Evolutionary conservation across 2,329 filamentous ascomycete genomes (phyloP).

Genomic region (Uncinocarpus reesii): DNA sequence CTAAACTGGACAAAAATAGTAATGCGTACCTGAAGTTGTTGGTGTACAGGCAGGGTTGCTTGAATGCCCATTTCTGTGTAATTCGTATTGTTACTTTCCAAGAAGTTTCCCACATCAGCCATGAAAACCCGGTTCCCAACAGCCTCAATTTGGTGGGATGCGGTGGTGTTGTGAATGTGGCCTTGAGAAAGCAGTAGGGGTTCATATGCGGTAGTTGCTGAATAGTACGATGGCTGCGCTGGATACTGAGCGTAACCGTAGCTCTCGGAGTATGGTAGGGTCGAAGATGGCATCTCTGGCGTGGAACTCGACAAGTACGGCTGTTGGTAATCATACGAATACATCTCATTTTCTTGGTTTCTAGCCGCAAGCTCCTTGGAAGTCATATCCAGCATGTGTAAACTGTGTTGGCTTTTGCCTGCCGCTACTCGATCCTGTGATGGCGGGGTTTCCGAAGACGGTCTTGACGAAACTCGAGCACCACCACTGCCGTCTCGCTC

Average conservation of each 20-base stretch:
- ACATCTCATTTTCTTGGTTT: not conserved
- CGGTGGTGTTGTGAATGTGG: conserved; percentile 33
- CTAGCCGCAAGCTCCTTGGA: not conserved
- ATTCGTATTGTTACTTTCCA: conserved; percentile 51
- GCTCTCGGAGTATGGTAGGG: conserved; percentile 36
- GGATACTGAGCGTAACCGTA: conserved; percentile 30
- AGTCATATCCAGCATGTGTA: not conserved
- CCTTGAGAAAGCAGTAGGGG: conserved; percentile 30
- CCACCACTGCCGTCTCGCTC: conserved; percentile 35
- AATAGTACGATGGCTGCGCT: conserved; percentile 29
- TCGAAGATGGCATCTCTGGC: conserved; percentile 43
- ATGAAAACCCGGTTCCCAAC: not conserved
- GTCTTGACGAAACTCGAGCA: conserved; percentile 12
- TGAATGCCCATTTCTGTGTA: conserved; percentile 40
- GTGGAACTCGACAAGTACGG: conserved; percentile 32
- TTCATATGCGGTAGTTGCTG: conserved; percentile 25
- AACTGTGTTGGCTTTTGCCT: not conserved
- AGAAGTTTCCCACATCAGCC: conserved; percentile 46
- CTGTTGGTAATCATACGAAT: not conserved
- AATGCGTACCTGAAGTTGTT: conserved; percentile 19
- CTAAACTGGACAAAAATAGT: not conserved
- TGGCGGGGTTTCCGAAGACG: not conserved
- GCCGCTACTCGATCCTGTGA: not conserved
- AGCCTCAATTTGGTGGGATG: conserved; percentile 15
- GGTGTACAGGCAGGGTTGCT: conserved; percentile 27